phyloP scores from a whole-genome alignment of 495 filamentous ascomycete genomes.

The Rostrohypoxylon terebratum region DNA sequence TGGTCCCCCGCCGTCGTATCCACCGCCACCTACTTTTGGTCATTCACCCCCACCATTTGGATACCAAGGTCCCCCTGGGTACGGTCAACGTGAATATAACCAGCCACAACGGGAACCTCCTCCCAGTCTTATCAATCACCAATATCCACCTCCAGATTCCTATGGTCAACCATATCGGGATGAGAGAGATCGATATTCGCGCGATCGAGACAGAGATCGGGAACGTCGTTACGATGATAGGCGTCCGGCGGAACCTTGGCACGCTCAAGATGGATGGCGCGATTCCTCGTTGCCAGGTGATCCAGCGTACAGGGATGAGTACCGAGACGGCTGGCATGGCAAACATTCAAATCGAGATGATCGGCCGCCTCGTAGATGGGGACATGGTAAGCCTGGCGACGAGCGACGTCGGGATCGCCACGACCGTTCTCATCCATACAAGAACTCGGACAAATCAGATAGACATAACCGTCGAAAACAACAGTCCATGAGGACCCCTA shows the following conservation, averaged over 20 bases:
- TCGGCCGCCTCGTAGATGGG: constrained; percentile 31
- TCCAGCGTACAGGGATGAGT: constrained; percentile 27
- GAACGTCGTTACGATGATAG: constrained; percentile 39
- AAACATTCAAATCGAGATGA: constrained; percentile 36
- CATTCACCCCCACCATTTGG: constrained; percentile 38
- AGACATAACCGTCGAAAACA: constrained; percentile 34
- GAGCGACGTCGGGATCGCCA: constrained; percentile 41
- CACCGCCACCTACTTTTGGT: constrained; percentile 37
- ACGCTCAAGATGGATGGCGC: constrained; percentile 34
- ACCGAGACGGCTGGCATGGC: constrained; percentile 29
- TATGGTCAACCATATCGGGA: constrained; percentile 32
- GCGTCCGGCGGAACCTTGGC: constrained; percentile 33
- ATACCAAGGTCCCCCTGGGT: constrained; percentile 50
- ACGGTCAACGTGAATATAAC: constrained; percentile 48
- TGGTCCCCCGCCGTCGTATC: constrained; percentile 40
- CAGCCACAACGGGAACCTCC: constrained; percentile 34
- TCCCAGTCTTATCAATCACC: constrained; percentile 23
- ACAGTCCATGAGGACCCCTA: constrained; percentile 20
- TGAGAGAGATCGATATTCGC: constrained; percentile 35
- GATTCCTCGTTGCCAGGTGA: constrained; percentile 20
- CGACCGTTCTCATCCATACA: constrained; percentile 38
- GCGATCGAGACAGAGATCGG: constrained; percentile 32
- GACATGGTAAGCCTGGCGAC: constrained; percentile 25
- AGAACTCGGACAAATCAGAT: constrained; percentile 40
- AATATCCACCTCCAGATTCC: constrained; percentile 32